Percentiles rank a stretch among this genome's conserved stretches.
Conservation (phyloP, 2,329 filamentous ascomycete species). For the Fusarium musae region DNA sequence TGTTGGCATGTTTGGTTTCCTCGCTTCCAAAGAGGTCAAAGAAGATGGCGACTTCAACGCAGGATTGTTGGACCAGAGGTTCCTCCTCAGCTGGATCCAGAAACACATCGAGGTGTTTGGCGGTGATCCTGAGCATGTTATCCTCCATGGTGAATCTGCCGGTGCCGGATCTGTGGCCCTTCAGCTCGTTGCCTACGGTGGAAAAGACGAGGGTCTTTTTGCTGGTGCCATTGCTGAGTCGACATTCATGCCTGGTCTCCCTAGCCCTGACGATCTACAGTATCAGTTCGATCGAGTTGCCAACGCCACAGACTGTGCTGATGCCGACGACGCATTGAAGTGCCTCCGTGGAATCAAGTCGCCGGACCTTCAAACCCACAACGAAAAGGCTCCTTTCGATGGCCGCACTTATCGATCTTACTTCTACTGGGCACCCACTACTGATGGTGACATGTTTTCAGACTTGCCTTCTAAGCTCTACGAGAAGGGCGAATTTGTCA, state of each 20-base stretch:
- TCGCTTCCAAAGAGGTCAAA: conserved; percentile 66
- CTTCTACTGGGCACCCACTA: conserved; percentile 63
- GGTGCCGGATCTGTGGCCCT: conserved; percentile 68
- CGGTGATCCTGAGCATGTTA: conserved; percentile 67
- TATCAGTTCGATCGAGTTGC: conserved; percentile 58
- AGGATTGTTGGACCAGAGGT: conserved; percentile 72
- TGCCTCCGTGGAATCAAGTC: conserved; percentile 56
- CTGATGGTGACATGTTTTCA: conserved; percentile 59
- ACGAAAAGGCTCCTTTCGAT: conserved; percentile 54
- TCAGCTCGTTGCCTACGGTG: conserved; percentile 61
- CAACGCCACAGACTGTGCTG: conserved; percentile 50
- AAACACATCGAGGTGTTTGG: conserved; percentile 68
- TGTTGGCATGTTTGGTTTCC: conserved; percentile 70
- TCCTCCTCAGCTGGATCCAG: conserved; percentile 70
- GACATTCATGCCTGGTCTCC: conserved; percentile 62
- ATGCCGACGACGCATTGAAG: conserved; percentile 48
- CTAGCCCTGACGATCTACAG: conserved; percentile 56
- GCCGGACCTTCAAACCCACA: conserved; percentile 54
- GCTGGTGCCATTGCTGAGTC: conserved; percentile 59
- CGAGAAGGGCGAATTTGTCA: conserved; percentile 52
- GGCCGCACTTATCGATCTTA: conserved; percentile 50
- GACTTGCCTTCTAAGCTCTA: conserved; percentile 57
- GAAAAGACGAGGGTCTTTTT: conserved; percentile 58
- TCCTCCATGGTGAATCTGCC: conserved; percentile 70
- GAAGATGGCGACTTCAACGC: conserved; percentile 68